Evolutionary conservation across 2,329 filamentous ascomycete species (phyloP).

Genomic region (Elsinoe fawcettii): DNA sequence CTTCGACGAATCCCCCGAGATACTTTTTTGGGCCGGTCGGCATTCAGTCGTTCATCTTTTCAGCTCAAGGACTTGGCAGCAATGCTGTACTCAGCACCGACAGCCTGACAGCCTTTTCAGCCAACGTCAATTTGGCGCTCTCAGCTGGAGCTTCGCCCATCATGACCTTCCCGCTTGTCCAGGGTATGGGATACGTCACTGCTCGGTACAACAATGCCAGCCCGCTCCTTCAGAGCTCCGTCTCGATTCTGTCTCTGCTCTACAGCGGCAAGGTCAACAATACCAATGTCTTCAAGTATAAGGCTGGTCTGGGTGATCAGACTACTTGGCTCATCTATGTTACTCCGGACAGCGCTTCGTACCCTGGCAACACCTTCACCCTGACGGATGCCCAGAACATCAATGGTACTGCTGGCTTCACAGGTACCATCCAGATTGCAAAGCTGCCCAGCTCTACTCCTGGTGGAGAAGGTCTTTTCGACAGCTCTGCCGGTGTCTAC

Average conservation of each 20-base stretch:
- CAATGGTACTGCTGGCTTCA: conserved; percentile 59
- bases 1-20: conserved; percentile 25
- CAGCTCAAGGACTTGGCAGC: conserved; percentile 62
- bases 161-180: conserved; percentile 73
- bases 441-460: conserved; percentile 54
- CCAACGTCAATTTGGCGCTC: conserved; percentile 59
- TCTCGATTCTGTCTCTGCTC: conserved; percentile 63
- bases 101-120: conserved; percentile 49
- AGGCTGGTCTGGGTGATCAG: conserved; percentile 62
- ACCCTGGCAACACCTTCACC: conserved; percentile 53
- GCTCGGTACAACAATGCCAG: conserved; percentile 61
- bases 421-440: conserved; percentile 72
- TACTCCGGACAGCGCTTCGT: conserved; percentile 46
- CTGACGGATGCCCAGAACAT: conserved; percentile 59
- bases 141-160: conserved; percentile 45
- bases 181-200: conserved; percentile 85
- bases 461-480: conserved; percentile 60
- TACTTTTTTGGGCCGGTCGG: conserved; percentile 79
- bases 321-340: conserved; percentile 73
- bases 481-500: conserved; percentile 69
- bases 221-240: conserved; percentile 65
- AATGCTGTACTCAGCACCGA: conserved; percentile 49
- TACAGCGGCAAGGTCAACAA: conserved; percentile 47
- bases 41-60: conserved; percentile 72
- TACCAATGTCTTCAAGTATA: conserved; percentile 66